Evolutionary conservation across 2,329 filamentous ascomycete species (phyloP).

Genomic region (Colletotrichum tropicale): DNA sequence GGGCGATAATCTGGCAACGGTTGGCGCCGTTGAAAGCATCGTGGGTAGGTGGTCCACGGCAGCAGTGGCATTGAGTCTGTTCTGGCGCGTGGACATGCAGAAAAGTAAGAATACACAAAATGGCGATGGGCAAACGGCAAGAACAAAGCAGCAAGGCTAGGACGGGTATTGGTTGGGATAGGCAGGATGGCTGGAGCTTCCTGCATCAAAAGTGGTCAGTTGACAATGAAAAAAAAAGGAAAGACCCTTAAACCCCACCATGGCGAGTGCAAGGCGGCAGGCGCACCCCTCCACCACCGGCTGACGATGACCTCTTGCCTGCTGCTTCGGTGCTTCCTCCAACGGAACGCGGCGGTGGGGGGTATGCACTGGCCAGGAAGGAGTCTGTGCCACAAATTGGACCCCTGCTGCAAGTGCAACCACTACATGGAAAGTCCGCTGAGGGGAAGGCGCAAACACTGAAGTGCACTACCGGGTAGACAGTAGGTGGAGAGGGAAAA

Average conservation of each 20-base stretch:
- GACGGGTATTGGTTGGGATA: not conserved
- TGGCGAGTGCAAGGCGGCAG: not conserved
- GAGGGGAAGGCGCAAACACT: not conserved
- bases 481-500: not conserved
- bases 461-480: not conserved
- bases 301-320: not conserved
- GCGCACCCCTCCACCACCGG: not conserved
- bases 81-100: not conserved
- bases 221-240: not conserved
- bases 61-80: not conserved
- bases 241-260: constrained; percentile 14
- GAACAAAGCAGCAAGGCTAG: not conserved
- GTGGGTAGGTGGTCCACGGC: not conserved
- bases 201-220: constrained; percentile 13
- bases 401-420: not conserved
- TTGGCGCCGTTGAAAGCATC: not conserved
- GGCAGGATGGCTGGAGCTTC: not conserved
- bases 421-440: not conserved
- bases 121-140: not conserved
- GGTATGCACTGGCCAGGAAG: not conserved
- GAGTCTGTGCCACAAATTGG: not conserved
- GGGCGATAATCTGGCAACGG: not conserved
- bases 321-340: not conserved
- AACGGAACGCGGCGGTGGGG: not conserved
- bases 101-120: not conserved